Evolutionary conservation across 1,139 yeast genomes (phyloP).

Genomic region (Yamadazyma sp.): DNA sequence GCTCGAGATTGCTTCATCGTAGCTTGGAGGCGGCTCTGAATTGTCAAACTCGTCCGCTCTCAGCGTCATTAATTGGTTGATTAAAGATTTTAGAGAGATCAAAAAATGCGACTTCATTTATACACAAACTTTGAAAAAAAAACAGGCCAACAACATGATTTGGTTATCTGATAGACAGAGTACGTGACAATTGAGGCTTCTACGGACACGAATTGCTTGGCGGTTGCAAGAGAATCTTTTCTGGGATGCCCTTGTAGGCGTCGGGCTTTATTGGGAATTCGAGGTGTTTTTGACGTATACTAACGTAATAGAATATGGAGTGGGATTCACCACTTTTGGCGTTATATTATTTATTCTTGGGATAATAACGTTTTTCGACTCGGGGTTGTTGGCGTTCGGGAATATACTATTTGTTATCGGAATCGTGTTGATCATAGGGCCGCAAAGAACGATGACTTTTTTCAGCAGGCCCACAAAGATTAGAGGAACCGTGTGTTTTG

Average conservation of each 20-base stretch:
- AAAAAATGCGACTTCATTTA: background rate
- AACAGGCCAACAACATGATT: slow-evolving; percentile 38
- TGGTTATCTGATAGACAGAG: slow-evolving; percentile 83
- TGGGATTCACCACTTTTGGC: slow-evolving; percentile 89
- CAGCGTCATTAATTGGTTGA: background rate
- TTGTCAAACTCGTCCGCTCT: slow-evolving; percentile 3
- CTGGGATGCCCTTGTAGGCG: no score
- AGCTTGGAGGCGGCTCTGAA: slow-evolving; percentile 17
- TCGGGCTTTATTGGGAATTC: no score
- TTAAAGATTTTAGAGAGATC: background rate
- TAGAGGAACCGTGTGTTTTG: slow-evolving; percentile 81
- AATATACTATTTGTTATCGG: slow-evolving; percentile 83
- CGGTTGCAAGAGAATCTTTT: no score
- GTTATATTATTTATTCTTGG: slow-evolving; percentile 79
- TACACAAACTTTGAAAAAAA: background rate
- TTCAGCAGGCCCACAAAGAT: slow-evolving; percentile 86
- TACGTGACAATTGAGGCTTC: slow-evolving; percentile 49
- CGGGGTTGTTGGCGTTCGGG: slow-evolving; percentile 87
- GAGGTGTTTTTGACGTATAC: slow-evolving; percentile 13
- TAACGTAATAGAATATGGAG: slow-evolving; percentile 72
- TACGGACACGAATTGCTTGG: no score
- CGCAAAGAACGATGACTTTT: slow-evolving; percentile 77
- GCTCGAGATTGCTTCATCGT: slow-evolving; percentile 15
- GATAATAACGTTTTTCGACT: slow-evolving; percentile 80
- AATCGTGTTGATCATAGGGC: slow-evolving; percentile 80